Evolutionary conservation across 768 basidiomycete genomes (phyloP), one percentile per base, ranked within the genome.

Genomic region (Tylopilus vinaceipallidus): DNA sequence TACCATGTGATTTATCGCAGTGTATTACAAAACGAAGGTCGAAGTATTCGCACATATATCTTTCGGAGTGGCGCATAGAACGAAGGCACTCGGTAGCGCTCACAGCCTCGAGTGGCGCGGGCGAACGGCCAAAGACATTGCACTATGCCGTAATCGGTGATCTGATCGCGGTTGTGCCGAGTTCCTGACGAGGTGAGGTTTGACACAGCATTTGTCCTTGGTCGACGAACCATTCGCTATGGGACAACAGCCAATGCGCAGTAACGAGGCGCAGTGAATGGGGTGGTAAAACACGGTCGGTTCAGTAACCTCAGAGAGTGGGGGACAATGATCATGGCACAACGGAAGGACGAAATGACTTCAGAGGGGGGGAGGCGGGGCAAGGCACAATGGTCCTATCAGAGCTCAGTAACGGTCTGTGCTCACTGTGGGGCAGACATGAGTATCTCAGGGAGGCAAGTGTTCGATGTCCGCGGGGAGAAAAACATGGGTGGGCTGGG

Each of bases 101-200:
- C 54, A 61, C 58, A 57, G 60, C 61, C 51, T 38, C 41, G 45
- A 4, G 39, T 37, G 39, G 45, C 46, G 35, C n/a, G n/a, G n/a
- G n/a, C n/a, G n/a, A n/a, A n/a, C n/a, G n/a, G n/a, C n/a, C n/a
- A n/a, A n/a, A 19, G 23, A 41, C 19, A 39, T 44, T 47, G 42
- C 20, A 27, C 6, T 16, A 27, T 63, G 42, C 45, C 58, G 61
- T 61, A 46, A 61, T 30, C 14, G 26, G 34, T 43, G 32, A 48
- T 20, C 23, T 49, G 26, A 33, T 34, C 8, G 20, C 29, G 11
- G 13, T 32, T 32, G 23, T 23, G 26, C 10, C 32, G 19, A 29
- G 49, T 59, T n/a, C 50, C 50, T 52, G 45, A 12, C 40, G 23
- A 26, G 38, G 46, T 20, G 14, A 17, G 2, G 29, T 9, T 14